Percentiles rank a stretch among this genome's conserved stretches.
These are phyloP conservation scores for Cubamyces lactineus DNA, from an alignment of 768 basidiomycete species.

Conservation along the genomic window DNA sequence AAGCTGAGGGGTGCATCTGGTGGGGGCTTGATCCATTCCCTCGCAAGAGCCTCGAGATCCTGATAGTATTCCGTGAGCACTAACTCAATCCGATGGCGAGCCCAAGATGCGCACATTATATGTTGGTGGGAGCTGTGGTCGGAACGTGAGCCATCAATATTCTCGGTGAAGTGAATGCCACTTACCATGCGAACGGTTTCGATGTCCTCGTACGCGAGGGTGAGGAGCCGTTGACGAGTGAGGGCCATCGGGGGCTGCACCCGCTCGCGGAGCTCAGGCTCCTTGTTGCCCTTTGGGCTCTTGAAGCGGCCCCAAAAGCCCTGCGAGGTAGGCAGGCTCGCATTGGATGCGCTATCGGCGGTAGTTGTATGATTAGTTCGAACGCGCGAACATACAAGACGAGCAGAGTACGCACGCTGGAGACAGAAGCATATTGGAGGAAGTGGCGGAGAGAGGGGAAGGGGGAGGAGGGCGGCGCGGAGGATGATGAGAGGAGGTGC, in stretches of 20 bases:
- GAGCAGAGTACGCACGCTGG: conserved; percentile 62
- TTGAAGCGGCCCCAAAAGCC: conserved; percentile 70
- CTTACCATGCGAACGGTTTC: conserved; percentile 79
- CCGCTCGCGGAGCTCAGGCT: conserved; percentile 57
- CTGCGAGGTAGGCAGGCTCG: conserved; percentile 51
- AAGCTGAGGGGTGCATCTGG: conserved; percentile 76
- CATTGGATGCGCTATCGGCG: conserved; percentile 60
- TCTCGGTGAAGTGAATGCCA: conserved; percentile 14
- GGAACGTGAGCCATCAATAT: conserved; percentile 9
- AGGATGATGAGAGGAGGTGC: background rate
- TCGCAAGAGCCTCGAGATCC: conserved; percentile 81
- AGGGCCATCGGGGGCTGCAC: conserved; percentile 64
- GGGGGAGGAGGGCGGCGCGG: conserved; percentile 6
- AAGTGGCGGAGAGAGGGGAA: conserved; percentile 27
- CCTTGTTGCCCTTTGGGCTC: conserved; percentile 57
- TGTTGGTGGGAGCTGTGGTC: conserved; percentile 63
- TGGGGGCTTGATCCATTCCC: conserved; percentile 87
- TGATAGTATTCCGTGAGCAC: conserved; percentile 33
- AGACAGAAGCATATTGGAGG: conserved; percentile 68
- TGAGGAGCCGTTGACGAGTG: conserved; percentile 74
- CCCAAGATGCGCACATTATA: conserved; percentile 53
- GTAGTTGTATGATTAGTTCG: conserved; percentile 38
- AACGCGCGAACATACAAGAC: conserved; percentile 33
- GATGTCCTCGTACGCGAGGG: conserved; percentile 82
- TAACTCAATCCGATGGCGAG: conserved; percentile 3